phyloP scores from a whole-genome alignment of 2,329 filamentous ascomycete species.

The Aureobasidium sp. region DNA sequence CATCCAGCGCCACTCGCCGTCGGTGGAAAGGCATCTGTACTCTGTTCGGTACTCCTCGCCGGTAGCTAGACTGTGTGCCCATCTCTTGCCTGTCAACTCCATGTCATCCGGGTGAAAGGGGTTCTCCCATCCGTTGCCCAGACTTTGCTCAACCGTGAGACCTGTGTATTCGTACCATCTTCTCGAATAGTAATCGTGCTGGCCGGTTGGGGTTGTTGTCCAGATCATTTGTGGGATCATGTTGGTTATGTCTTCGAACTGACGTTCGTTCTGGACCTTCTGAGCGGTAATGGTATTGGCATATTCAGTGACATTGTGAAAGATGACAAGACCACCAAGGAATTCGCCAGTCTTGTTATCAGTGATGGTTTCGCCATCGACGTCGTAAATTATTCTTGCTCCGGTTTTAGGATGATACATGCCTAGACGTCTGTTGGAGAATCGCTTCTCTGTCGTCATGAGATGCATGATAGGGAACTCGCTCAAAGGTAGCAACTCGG shows the following conservation, averaged over 20 bases:
- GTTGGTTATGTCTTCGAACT: slow-evolving; percentile 69
- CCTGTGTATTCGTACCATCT: slow-evolving; percentile 78
- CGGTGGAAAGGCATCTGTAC: slow-evolving; percentile 58
- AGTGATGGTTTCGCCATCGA: slow-evolving; percentile 57
- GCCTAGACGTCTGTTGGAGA: slow-evolving; percentile 54
- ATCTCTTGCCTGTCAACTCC: slow-evolving; percentile 45
- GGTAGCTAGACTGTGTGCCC: slow-evolving; percentile 55
- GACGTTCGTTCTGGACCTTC: slow-evolving; percentile 60
- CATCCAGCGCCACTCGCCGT: slow-evolving; percentile 73
- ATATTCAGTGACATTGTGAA: slow-evolving; percentile 64
- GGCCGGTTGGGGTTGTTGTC: slow-evolving; percentile 60
- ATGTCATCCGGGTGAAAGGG: slow-evolving; percentile 66
- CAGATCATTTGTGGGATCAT: slow-evolving; percentile 54
- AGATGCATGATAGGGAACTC: slow-evolving; percentile 62
- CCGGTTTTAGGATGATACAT: slow-evolving; percentile 49
- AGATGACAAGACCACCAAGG: slow-evolving; percentile 62
- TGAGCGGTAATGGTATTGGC: slow-evolving; percentile 61
- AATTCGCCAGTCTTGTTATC: slow-evolving; percentile 64
- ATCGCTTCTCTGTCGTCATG: slow-evolving; percentile 52
- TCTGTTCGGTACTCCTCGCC: slow-evolving; percentile 63
- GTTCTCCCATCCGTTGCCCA: slow-evolving; percentile 54
- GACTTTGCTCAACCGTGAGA: slow-evolving; percentile 51
- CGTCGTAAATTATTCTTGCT: slow-evolving; percentile 53
- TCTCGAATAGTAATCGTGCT: slow-evolving; percentile 65
- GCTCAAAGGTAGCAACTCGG: slow-evolving; percentile 44